Percentiles rank a stretch among this genome's conserved stretches.
Evolutionary conservation across 768 basidiomycete species (phyloP).

Genomic region (Strobilomyces dryophilus): DNA sequence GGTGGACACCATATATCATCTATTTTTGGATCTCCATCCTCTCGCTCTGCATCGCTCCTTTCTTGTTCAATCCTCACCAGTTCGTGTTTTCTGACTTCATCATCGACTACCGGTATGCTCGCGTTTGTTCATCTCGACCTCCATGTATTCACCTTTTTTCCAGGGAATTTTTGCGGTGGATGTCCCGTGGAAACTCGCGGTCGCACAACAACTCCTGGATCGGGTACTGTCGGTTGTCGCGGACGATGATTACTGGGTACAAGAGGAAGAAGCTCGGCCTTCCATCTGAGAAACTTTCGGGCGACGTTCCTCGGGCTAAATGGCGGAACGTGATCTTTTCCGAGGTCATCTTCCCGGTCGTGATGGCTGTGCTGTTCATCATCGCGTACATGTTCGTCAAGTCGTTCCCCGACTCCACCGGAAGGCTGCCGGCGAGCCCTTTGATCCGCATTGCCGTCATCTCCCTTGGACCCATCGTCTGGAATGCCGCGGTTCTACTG

Average conservation of each 20-base stretch:
- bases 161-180: constrained; percentile 98
- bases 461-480: constrained; percentile 91
- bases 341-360: constrained; percentile 80
- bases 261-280: constrained; percentile 97
- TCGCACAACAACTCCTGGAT: constrained; percentile 99
- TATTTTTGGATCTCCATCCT: constrained; percentile 98
- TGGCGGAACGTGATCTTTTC: constrained; percentile 90
- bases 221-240: constrained; percentile 95
- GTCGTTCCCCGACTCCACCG: constrained; percentile 66
- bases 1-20: constrained; percentile 90
- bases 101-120: constrained; percentile 81
- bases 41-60: constrained; percentile 89
- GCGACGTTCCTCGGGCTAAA: constrained; percentile 88
- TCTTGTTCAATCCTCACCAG: constrained; percentile 99
- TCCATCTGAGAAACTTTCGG: constrained; percentile 95
- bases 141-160: constrained; percentile 6
- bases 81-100: constrained; percentile 97
- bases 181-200: constrained; percentile 96
- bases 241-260: constrained; percentile 99
- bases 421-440: constrained; percentile 69
- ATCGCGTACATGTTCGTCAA: constrained; percentile 93
- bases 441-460: constrained; percentile 92
- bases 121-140: background rate
- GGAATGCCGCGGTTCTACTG: constrained; percentile 86
- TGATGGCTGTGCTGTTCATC: constrained; percentile 82